Evolutionary conservation across 139 green algal genomes (phyloP).

Genomic region (Zygnema circumcarinatum): DNA sequence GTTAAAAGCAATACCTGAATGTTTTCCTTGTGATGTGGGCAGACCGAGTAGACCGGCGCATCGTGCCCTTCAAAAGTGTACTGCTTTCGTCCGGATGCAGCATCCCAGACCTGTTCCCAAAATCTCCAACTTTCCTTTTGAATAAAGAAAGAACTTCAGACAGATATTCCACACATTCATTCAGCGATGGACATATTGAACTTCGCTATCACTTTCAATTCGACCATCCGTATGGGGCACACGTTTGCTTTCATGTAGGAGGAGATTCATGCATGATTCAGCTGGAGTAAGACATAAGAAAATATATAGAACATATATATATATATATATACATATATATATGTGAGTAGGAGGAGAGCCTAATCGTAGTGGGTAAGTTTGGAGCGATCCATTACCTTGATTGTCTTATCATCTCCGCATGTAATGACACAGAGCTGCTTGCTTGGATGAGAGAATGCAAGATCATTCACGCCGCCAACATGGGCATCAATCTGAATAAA

Average conservation of each 20-base stretch:
- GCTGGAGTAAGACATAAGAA: no score
- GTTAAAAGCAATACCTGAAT: slow-evolving; percentile 62
- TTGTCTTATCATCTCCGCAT: slow-evolving; percentile 63
- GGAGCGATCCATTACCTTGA: slow-evolving; percentile 55
- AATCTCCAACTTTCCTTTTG: no score
- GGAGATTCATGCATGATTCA: no score
- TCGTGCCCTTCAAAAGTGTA: slow-evolving; percentile 62
- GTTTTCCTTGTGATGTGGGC: slow-evolving; percentile 63
- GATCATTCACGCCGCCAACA: slow-evolving; percentile 58
- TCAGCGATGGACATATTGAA: no score
- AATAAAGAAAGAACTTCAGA: no score
- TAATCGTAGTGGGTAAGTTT: not conserved
- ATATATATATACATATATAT: no score
- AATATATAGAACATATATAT: no score
- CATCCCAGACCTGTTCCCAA: slow-evolving; percentile 54
- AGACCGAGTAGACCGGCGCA: slow-evolving; percentile 61
- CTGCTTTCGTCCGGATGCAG: slow-evolving; percentile 36
- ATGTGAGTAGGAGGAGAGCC: no score
- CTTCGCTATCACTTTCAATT: no score
- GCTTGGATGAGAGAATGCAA: slow-evolving; percentile 56
- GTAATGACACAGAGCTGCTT: slow-evolving; percentile 62
- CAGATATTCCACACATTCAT: no score
- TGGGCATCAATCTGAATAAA: slow-evolving; percentile 62
- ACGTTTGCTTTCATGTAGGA: no score
- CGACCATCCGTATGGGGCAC: no score